Evolutionary conservation across 768 basidiomycete genomes (phyloP).

Genomic region (Leccinum ochraceum): DNA sequence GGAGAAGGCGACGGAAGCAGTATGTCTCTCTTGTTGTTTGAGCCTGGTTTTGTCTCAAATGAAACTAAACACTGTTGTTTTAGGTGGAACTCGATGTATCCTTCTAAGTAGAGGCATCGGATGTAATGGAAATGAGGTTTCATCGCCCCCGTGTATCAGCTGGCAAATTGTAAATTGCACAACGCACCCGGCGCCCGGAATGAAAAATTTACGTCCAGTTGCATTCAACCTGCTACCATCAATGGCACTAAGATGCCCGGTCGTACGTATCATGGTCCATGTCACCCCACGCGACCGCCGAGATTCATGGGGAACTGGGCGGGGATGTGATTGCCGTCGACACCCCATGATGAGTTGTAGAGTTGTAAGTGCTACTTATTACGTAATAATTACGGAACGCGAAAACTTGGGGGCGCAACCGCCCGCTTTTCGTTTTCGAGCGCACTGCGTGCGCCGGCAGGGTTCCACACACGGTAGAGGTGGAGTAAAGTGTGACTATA

Average conservation of each 20-base stretch:
- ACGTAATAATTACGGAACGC: too few relatives aligned
- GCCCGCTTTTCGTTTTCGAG: too few relatives aligned
- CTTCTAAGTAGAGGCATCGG: constrained; percentile 18
- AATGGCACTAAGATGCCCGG: background rate
- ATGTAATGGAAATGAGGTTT: constrained; percentile 5
- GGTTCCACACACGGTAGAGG: too few relatives aligned
- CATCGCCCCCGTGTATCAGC: constrained; percentile 9
- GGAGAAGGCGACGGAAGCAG: constrained; percentile 31
- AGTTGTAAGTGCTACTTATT: background rate
- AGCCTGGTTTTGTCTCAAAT: constrained; percentile 1
- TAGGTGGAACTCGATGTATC: constrained; percentile 35
- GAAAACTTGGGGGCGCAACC: too few relatives aligned
- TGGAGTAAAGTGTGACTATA: too few relatives aligned
- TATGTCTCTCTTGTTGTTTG: constrained; percentile 17
- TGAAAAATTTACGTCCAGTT: background rate
- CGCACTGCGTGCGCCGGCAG: too few relatives aligned
- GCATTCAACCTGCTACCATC: background rate
- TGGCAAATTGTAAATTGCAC: constrained; percentile 8
- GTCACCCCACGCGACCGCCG: background rate
- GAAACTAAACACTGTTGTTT: constrained; percentile 6
- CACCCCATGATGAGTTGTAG: background rate
- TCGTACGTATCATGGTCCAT: background rate
- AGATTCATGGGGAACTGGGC: background rate
- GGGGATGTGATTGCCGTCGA: background rate
- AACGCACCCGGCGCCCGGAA: background rate